These are phyloP conservation scores for Kodamaea sagamina DNA, from an alignment of 805 yeast species.

Conservation along the genomic window DNA sequence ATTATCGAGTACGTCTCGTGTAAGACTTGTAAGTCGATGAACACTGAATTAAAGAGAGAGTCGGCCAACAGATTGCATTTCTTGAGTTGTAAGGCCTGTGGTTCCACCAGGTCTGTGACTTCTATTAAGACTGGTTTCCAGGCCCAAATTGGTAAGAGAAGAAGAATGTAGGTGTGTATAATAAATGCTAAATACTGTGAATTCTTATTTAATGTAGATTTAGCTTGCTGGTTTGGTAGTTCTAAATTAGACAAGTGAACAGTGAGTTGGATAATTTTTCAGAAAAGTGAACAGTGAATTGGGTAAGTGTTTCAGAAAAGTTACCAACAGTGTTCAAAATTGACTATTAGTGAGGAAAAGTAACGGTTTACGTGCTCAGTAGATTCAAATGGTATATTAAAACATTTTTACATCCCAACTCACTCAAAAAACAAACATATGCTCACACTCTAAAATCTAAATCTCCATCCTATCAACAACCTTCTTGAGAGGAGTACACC, in stretches of 20 bases:
- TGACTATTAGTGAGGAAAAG: too few species aligned
- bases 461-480: slow-evolving; percentile 24
- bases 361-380: too few species aligned
- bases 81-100: slow-evolving; percentile 97
- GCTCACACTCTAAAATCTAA: background rate
- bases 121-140: slow-evolving; percentile 99
- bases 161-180: slow-evolving; percentile 45
- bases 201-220: too few species aligned
- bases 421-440: background rate
- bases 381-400: too few species aligned
- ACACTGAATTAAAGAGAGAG: slow-evolving; percentile 94
- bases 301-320: too few species aligned
- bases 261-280: too few species aligned
- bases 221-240: too few species aligned
- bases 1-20: slow-evolving; percentile 97
- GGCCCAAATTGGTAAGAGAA: slow-evolving; percentile 93
- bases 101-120: slow-evolving; percentile 93
- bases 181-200: slow-evolving; percentile 9
- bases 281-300: too few species aligned
- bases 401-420: background rate
- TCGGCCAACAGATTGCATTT: slow-evolving; percentile 94
- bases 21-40: slow-evolving; percentile 97
- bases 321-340: too few species aligned
- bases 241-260: too few species aligned
- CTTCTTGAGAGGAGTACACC: slow-evolving; percentile 71